Percentiles rank a stretch among this genome's conserved stretches.
Evolutionary conservation across 495 filamentous ascomycete genomes (phyloP).

Genomic region (Sporormia fimetaria): DNA sequence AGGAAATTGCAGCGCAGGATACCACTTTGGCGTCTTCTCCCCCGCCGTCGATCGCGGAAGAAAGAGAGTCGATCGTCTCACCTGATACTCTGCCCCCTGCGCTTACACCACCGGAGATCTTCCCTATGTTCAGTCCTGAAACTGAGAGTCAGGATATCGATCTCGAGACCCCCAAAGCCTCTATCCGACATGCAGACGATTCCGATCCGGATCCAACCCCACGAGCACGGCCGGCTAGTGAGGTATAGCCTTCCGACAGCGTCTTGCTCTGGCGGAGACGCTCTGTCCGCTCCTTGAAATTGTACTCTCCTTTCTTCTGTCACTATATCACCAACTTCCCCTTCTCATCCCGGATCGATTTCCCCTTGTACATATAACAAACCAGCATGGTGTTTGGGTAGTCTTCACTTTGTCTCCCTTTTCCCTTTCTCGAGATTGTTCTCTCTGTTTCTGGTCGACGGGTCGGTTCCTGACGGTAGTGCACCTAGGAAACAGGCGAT

Average conservation of each 20-base stretch:
- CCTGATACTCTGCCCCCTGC: slow-evolving; percentile 24
- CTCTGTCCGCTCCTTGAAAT: background rate
- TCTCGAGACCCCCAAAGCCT: slow-evolving; percentile 29
- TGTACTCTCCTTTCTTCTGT: no score
- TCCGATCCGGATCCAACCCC: slow-evolving; percentile 22
- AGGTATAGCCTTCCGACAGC: slow-evolving; percentile 4
- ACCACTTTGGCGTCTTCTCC: slow-evolving; percentile 20
- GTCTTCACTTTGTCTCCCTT: background rate
- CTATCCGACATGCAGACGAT: background rate
- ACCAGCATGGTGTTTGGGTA: background rate
- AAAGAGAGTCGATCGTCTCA: slow-evolving; percentile 12
- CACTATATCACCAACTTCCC: no score
- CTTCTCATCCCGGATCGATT: slow-evolving; percentile 1
- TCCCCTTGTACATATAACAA: background rate
- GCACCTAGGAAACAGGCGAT: slow-evolving; percentile 18
- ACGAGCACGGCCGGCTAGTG: slow-evolving; percentile 10
- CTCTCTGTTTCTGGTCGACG: background rate
- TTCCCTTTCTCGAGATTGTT: slow-evolving; percentile 1
- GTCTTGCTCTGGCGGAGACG: slow-evolving; percentile 1
- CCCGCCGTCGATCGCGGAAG: slow-evolving; percentile 25
- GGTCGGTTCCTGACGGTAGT: slow-evolving; percentile 20
- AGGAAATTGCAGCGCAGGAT: slow-evolving; percentile 27
- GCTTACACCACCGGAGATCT: slow-evolving; percentile 37
- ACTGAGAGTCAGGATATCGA: slow-evolving; percentile 30
- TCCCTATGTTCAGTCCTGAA: slow-evolving; percentile 29